These are phyloP conservation scores for Gastrolobium villosum DNA, from an alignment of 306 rosid species.

Conservation along the genomic window DNA sequence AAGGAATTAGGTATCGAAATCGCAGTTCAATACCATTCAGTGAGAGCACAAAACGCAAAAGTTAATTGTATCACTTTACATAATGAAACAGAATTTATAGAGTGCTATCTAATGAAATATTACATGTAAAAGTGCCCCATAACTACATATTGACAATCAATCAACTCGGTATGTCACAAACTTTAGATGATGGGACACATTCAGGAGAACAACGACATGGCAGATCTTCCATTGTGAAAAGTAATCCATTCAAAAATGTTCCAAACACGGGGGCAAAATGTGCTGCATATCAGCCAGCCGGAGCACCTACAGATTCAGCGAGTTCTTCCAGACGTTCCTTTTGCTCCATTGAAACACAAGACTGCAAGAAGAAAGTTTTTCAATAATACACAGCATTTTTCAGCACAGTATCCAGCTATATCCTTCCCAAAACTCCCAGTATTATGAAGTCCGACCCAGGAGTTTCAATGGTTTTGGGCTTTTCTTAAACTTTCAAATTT, in stretches of 20 bases:
- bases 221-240: slow-evolving; percentile 39
- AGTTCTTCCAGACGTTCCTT: slow-evolving; percentile 96
- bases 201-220: slow-evolving; percentile 29
- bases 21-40: slow-evolving; percentile 3
- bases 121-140: slow-evolving; percentile 38
- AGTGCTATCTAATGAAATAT: slow-evolving; percentile 11
- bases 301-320: slow-evolving; percentile 73
- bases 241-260: slow-evolving; percentile 31
- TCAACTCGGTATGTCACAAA: slow-evolving; percentile 34
- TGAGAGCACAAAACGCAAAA: slow-evolving; percentile 13
- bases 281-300: slow-evolving; percentile 58
- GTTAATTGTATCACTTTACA: slow-evolving; percentile 43
- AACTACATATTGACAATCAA: slow-evolving; percentile 33
- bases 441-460: slow-evolving; percentile 33
- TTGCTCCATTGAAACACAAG: slow-evolving; percentile 83
- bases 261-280: slow-evolving; percentile 35
- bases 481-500: slow-evolving; percentile 1
- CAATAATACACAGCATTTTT: slow-evolving; percentile 6
- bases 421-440: slow-evolving; percentile 2
- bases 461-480: slow-evolving; percentile 25
- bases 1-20: not conserved
- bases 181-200: slow-evolving; percentile 20
- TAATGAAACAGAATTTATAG: slow-evolving; percentile 23
- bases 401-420: slow-evolving; percentile 16
- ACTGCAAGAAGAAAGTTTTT: slow-evolving; percentile 59